Evolutionary conservation across 331 rosid genomes (phyloP).

Genomic region (Malus hybrid): DNA sequence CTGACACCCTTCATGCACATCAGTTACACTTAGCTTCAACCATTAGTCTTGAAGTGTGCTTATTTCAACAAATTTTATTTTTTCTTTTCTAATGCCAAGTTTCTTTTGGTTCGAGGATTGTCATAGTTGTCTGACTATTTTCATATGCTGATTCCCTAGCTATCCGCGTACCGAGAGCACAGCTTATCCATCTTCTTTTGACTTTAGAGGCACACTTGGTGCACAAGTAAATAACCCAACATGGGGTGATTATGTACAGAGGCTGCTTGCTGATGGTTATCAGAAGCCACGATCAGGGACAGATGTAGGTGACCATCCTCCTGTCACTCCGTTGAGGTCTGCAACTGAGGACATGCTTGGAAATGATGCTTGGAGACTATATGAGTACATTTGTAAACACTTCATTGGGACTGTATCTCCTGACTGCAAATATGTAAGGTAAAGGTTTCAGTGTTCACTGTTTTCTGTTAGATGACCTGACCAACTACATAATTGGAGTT

Average conservation of each 20-base stretch:
- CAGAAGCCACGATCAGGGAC: conserved; percentile 70
- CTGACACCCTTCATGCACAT: not conserved
- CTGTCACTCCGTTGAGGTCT: conserved; percentile 79
- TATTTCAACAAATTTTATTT: not conserved
- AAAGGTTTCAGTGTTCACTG: conserved; percentile 4
- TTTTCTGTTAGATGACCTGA: not conserved
- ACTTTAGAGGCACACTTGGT: conserved; percentile 67
- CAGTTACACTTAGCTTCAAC: not conserved
- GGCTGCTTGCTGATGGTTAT: conserved; percentile 57
- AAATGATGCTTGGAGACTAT: conserved; percentile 84
- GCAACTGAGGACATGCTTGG: conserved; percentile 80
- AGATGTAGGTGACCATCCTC: conserved; percentile 97
- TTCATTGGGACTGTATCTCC: conserved; percentile 88
- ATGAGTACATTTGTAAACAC: conserved; percentile 84
- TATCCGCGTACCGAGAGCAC: conserved; percentile 99
- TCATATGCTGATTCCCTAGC: conserved; percentile 41
- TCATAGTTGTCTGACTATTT: conserved; percentile 21
- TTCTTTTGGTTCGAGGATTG: conserved; percentile 4
- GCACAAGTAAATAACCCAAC: conserved; percentile 60
- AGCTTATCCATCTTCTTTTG: conserved; percentile 90
- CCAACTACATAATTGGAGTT: not conserved
- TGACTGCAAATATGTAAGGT: conserved; percentile 89
- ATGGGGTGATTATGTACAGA: conserved; percentile 64
- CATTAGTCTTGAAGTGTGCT: not conserved
- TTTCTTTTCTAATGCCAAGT: not conserved